Conservation (phyloP, 2,329 filamentous ascomycete genomes). For the Pseudogymnoascus sp. region DNA sequence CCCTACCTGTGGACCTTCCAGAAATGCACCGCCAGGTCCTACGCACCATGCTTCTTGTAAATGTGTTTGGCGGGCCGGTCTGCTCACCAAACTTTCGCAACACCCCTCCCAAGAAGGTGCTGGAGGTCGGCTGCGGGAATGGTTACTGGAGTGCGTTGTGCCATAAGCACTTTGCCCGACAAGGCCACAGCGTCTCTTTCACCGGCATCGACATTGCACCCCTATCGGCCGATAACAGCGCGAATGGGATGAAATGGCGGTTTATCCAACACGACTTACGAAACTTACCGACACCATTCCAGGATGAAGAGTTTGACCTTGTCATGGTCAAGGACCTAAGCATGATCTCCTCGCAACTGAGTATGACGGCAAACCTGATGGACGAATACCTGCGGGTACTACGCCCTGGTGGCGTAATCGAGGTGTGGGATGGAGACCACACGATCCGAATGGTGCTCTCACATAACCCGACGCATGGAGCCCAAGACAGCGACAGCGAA, state of each 20-base stretch:
- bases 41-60: slow-evolving; percentile 70
- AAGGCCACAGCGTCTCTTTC: slow-evolving; percentile 65
- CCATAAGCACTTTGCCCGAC: slow-evolving; percentile 65
- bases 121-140: slow-evolving; percentile 82
- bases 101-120: slow-evolving; percentile 64
- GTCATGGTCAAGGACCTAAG: slow-evolving; percentile 82
- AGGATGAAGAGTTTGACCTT: slow-evolving; percentile 73
- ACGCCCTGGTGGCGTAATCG: slow-evolving; percentile 68
- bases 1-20: slow-evolving; percentile 77
- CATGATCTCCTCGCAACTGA: slow-evolving; percentile 52
- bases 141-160: slow-evolving; percentile 88
- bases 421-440: slow-evolving; percentile 86
- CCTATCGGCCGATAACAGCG: slow-evolving; percentile 52
- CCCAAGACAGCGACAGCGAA: slow-evolving; percentile 34
- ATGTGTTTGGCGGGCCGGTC: slow-evolving; percentile 72
- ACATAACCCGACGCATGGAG: slow-evolving; percentile 45
- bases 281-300: slow-evolving; percentile 66
- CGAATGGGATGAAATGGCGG: slow-evolving; percentile 74
- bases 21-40: slow-evolving; percentile 85
- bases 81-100: slow-evolving; percentile 60
- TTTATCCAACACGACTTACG: slow-evolving; percentile 86
- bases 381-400: slow-evolving; percentile 73
- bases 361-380: slow-evolving; percentile 45
- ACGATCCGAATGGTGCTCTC: slow-evolving; percentile 75
- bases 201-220: slow-evolving; percentile 76